Percentiles rank a stretch among this genome's conserved stretches.
Evolutionary conservation across 164 flowering plant genomes (phyloP).

Genomic region (Sedum album): DNA sequence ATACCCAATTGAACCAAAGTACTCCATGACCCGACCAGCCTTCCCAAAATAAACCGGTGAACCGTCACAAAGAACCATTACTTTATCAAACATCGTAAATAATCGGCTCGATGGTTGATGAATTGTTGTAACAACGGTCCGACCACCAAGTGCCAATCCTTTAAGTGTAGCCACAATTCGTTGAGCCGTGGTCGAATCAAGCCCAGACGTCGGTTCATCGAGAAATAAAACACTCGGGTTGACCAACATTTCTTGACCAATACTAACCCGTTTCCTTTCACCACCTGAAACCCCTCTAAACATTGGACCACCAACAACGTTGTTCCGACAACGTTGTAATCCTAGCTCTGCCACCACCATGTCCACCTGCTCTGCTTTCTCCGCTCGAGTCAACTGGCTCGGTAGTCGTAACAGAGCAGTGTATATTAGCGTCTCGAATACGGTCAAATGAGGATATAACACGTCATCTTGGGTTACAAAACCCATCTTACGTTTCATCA

Average conservation of each 20-base stretch:
- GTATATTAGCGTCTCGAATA: constrained; percentile 62
- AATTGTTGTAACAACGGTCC: constrained; percentile 72
- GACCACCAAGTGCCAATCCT: constrained; percentile 64
- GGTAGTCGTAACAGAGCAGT: constrained; percentile 73
- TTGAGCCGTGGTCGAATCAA: constrained; percentile 87
- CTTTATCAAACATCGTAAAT: constrained; percentile 78
- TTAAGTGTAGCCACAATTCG: constrained; percentile 50
- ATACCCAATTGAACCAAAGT: constrained; percentile 57
- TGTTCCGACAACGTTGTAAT: constrained; percentile 47
- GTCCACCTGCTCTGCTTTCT: constrained; percentile 63
- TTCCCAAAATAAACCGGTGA: constrained; percentile 62
- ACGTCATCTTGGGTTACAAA: constrained; percentile 84
- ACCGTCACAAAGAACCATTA: constrained; percentile 68
- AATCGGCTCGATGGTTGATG: constrained; percentile 89
- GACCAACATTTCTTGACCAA: constrained; percentile 88
- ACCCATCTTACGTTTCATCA: constrained; percentile 55
- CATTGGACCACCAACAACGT: constrained; percentile 55
- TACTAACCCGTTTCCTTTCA: constrained; percentile 88
- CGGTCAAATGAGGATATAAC: constrained; percentile 81
- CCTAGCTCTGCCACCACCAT: constrained; percentile 55
- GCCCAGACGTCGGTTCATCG: constrained; percentile 95
- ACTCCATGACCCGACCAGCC: constrained; percentile 51
- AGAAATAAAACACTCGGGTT: constrained; percentile 77
- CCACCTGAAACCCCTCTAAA: constrained; percentile 86
- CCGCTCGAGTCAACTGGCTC: constrained; percentile 31